Conservation (phyloP, 345 rosid genomes). For the Arabidopsis thaliana region TAIR10.1 NC_003075.7:13911001-13911500, state of each 20-base stretch:
- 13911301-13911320: background rate
- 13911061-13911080: background rate
- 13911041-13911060: background rate
- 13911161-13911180: too few species aligned
- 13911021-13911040: background rate
- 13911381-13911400: constrained; percentile 35
- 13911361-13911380: constrained; percentile 26
- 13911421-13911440: constrained; percentile 45
- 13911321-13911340: background rate
- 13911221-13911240: background rate
- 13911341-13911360: constrained; percentile 47
- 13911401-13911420: constrained; percentile 20
- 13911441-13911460: constrained; percentile 43
- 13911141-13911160: too few species aligned
- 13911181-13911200: too few species aligned
- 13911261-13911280: background rate
- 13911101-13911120: too few species aligned
- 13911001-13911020: background rate
- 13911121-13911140: too few species aligned
- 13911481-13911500: constrained; percentile 80
- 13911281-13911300: background rate
- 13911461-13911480: constrained; percentile 44
- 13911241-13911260: background rate
- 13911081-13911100: background rate
- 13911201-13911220: background rate